Evolutionary conservation across 345 rosid genomes (phyloP).

Genomic region (Abelmoschus esculentus): DNA sequence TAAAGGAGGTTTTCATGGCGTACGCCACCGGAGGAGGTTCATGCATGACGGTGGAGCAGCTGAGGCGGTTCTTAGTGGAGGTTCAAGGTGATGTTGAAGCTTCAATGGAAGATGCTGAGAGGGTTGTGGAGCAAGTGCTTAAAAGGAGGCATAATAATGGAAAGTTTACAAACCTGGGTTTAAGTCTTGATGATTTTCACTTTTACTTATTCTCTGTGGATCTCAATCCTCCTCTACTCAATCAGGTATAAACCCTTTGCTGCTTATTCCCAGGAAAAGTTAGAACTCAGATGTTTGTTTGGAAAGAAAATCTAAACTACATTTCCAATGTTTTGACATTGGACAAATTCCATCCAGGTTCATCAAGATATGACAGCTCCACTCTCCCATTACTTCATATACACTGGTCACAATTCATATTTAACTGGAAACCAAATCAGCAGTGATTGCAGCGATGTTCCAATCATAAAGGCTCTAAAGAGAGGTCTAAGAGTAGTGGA

Average conservation of each 20-base stretch:
- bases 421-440: background rate
- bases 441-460: slow-evolving; percentile 44
- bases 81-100: slow-evolving; percentile 34
- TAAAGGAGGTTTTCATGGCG: slow-evolving; percentile 42
- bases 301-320: too few relatives aligned
- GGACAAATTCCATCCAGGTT: too few relatives aligned
- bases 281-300: too few relatives aligned
- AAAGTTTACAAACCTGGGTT: slow-evolving; percentile 45
- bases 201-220: slow-evolving; percentile 46
- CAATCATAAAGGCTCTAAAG: slow-evolving; percentile 61
- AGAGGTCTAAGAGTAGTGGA: slow-evolving; percentile 84
- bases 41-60: slow-evolving; percentile 58
- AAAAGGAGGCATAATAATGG: slow-evolving; percentile 39
- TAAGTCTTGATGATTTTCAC: slow-evolving; percentile 65
- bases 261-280: background rate
- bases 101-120: slow-evolving; percentile 43
- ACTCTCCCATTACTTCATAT: background rate
- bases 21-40: slow-evolving; percentile 45
- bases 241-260: slow-evolving; percentile 28
- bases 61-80: slow-evolving; percentile 47
- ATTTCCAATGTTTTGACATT: too few relatives aligned
- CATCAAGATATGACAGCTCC: too few relatives aligned
- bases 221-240: slow-evolving; percentile 49
- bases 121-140: slow-evolving; percentile 48
- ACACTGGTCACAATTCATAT: background rate